Base-by-base conservation (phyloP, 495 filamentous ascomycete genomes). In the Aspergillus taichungensis region DNA sequence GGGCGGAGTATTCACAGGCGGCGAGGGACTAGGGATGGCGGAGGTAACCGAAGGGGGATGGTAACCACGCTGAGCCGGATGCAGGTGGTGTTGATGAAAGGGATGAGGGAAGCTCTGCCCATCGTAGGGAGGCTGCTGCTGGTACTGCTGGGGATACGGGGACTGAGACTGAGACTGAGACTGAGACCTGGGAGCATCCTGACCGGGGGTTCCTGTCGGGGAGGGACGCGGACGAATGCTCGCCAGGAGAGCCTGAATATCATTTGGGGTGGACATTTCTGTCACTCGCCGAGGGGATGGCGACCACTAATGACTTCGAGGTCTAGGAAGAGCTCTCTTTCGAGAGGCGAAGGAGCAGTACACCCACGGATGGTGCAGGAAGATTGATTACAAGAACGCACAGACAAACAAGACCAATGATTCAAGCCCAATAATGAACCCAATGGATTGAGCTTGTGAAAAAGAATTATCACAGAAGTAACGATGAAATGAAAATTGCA, bases 181-280 rank as follows among this genome's bases (percentile, higher is more conserved):
- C 51, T 61, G 62, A 24, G 57, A 41, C 46, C 56, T 61, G 37
- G 46, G 45, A 40, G 57, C 42, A 40, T 70, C 67, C 49, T 64
- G 68, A 34, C 56, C 56, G 45, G 66, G 49, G 13, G 50, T 63
- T 49, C 55, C 57, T 13, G 62, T 57, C 10, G 63, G 66, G 13
- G 65, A 66, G 5, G 68, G 67, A 41, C 68, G 67, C 14, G 67
- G 63, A 43, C 66, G 58, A 49, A 73, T 68, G 50, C 64, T 69
- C 45, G 68, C 68, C 56, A 73, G 54, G 32, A 73, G 66, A 55
- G 70, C 67, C 57, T 72, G 70, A 46, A 73, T 53, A 63, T 73
- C 64, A 53, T 64, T 69, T 39, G 70, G 65, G 59, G 66, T 71
- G 54, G 70, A 72, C 70, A 73, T 73, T 68, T 72, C 69, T 72